These are phyloP conservation scores for Ascocoryne sarcoides DNA, from an alignment of 2,329 filamentous ascomycete genomes.

Conservation along the genomic window DNA sequence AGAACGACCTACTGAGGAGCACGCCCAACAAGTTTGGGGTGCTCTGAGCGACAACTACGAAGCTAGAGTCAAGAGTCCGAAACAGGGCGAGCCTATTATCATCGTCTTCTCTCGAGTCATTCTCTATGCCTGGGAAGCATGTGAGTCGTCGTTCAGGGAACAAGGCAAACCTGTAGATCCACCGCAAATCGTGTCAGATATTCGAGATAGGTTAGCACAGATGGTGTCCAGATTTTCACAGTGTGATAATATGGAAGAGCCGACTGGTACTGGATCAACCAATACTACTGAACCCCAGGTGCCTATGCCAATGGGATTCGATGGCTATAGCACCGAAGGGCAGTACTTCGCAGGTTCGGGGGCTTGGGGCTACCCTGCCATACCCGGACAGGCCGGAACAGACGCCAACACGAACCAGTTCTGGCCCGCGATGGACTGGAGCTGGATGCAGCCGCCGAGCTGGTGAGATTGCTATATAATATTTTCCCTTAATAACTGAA, in stretches of 20 bases:
- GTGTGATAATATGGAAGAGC: slow-evolving; percentile 2
- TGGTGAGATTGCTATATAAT: too few species aligned
- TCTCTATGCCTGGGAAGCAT: slow-evolving; percentile 23
- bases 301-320: too few species aligned
- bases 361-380: too few species aligned
- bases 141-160: slow-evolving; percentile 13
- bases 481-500: too few species aligned
- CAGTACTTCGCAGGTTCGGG: too few species aligned
- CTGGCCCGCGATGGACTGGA: slow-evolving; percentile 27
- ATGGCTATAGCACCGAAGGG: too few species aligned
- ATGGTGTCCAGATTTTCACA: slow-evolving; percentile 2
- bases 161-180: slow-evolving; percentile 11
- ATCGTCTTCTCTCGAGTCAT: slow-evolving; percentile 15
- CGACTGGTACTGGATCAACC: background rate
- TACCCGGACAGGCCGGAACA: too few species aligned
- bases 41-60: slow-evolving; percentile 20
- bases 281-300: slow-evolving; percentile 6
- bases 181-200: slow-evolving; percentile 19
- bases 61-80: slow-evolving; percentile 11
- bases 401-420: slow-evolving; percentile 22
- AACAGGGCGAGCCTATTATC: slow-evolving; percentile 12
- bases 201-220: slow-evolving; percentile 14
- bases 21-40: slow-evolving; percentile 25
- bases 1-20: slow-evolving; percentile 16
- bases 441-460: too few species aligned